Percentiles rank a stretch among this genome's conserved stretches.
These are phyloP conservation scores for Daldinia sp. DNA, from an alignment of 2,329 filamentous ascomycete species.

Conservation along the genomic window DNA sequence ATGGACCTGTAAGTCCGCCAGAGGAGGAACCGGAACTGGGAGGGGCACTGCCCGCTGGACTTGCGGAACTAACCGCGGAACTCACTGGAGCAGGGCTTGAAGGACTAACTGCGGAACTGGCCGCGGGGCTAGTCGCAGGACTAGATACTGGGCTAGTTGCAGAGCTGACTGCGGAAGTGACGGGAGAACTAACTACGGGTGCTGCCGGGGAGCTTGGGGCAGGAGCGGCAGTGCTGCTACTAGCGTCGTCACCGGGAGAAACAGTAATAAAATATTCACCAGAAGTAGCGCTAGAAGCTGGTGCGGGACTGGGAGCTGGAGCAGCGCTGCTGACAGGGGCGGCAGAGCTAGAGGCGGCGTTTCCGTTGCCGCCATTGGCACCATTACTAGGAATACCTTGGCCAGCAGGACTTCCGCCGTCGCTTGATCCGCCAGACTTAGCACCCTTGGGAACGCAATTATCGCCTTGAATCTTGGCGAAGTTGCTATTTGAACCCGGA, in stretches of 20 bases:
- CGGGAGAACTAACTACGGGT: conserved; percentile 13
- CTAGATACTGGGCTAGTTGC: conserved; percentile 1
- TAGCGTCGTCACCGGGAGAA: neutral
- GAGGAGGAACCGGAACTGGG: conserved; percentile 27
- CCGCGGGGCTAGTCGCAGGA: conserved; percentile 22
- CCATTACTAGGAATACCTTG: neutral
- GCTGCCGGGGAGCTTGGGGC: conserved; percentile 8
- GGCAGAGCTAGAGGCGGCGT: conserved; percentile 17
- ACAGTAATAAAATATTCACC: conserved; percentile 22
- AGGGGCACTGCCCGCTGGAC: conserved; percentile 15
- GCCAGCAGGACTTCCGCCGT: neutral
- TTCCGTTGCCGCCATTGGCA: conserved; percentile 9
- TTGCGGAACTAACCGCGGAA: neutral
- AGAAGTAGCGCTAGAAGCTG: conserved; percentile 6
- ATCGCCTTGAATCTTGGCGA: conserved; percentile 46
- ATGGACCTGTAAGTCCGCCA: conserved; percentile 49
- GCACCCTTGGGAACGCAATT: conserved; percentile 49
- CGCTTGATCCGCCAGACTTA: conserved; percentile 42
- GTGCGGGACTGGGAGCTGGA: conserved; percentile 11
- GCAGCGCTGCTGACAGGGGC: conserved; percentile 11
- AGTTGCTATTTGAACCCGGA: conserved; percentile 50
- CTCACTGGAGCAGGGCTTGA: neutral
- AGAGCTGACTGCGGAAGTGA: neutral
- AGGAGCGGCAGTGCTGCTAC: conserved; percentile 18
- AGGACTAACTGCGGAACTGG: neutral